Conservation (phyloP, 345 rosid species). For the Excoecaria agallocha region DNA sequence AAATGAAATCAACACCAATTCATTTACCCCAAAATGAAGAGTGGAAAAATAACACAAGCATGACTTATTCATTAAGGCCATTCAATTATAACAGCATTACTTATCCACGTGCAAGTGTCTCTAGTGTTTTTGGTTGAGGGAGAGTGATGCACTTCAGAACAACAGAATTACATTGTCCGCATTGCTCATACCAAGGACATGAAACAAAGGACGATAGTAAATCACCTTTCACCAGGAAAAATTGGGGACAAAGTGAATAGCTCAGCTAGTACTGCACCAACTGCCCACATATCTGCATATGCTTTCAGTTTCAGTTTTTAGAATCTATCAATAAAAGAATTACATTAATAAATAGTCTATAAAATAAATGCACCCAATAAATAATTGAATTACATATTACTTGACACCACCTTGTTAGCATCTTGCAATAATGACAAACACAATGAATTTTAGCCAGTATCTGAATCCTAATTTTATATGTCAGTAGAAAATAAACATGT, state of each 20-base stretch:
- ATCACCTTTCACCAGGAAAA: slow-evolving; percentile 95
- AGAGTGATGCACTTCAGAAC: neutral
- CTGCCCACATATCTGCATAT: slow-evolving; percentile 94
- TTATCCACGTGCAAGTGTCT: neutral
- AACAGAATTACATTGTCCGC: neutral
- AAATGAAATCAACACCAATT: neutral
- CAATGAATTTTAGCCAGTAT: neutral
- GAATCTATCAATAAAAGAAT: slow-evolving; percentile 14
- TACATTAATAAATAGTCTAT: slow-evolving; percentile 9
- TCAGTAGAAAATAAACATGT: neutral
- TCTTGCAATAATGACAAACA: neutral
- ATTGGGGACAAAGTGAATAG: slow-evolving; percentile 80
- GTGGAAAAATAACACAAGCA: neutral
- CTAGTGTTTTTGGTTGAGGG: neutral
- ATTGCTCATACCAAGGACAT: neutral
- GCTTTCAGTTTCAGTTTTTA: slow-evolving; percentile 19
- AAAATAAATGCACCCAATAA: neutral
- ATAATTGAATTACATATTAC: neutral
- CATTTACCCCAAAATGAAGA: neutral
- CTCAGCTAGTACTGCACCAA: slow-evolving; percentile 92
- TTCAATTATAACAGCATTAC: neutral
- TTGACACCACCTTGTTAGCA: slow-evolving; percentile 6
- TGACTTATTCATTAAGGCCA: neutral
- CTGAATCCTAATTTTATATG: neutral
- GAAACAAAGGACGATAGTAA: slow-evolving; percentile 1